phyloP scores from a whole-genome alignment of 2,329 filamentous ascomycete genomes.

The Cercospora zeina region DNA sequence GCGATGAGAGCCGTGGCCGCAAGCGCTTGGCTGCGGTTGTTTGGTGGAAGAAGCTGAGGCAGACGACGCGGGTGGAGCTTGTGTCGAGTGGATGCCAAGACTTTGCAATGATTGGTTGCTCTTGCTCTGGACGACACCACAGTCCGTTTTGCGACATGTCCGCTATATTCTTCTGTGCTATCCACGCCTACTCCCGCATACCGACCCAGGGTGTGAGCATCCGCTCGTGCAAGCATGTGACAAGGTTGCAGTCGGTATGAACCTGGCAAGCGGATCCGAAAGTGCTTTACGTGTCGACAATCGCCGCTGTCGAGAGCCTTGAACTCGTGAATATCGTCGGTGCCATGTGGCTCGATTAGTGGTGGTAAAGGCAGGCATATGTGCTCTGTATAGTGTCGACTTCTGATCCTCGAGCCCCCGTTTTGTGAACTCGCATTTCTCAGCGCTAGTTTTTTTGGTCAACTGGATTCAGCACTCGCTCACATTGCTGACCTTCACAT shows the following conservation, averaged over 20 bases:
- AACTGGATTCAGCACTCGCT: neutral
- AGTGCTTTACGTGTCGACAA: neutral
- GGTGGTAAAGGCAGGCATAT: too few species aligned
- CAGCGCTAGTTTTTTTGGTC: too few species aligned
- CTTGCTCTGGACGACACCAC: neutral
- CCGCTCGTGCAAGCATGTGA: neutral
- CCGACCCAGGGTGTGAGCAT: neutral
- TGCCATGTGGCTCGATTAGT: neutral
- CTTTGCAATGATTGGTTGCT: neutral
- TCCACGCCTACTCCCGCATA: neutral
- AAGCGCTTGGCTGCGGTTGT: slow-evolving; percentile 17
- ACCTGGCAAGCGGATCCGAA: neutral
- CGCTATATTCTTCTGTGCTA: neutral
- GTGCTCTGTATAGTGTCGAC: too few species aligned
- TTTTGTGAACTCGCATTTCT: too few species aligned
- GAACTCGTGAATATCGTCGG: neutral
- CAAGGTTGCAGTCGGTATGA: neutral
- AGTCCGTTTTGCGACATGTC: neutral
- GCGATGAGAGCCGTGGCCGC: neutral
- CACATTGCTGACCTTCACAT: neutral
- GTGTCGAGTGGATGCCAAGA: neutral
- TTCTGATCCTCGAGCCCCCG: too few species aligned
- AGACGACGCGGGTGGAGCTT: neutral
- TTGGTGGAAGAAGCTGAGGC: neutral
- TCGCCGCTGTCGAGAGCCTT: neutral